Percentiles rank a stretch among this genome's conserved stretches.
These are phyloP conservation scores for Selaginella moellendorffii DNA, from an alignment of 75 land plant species.

Conservation along the genomic window DNA sequence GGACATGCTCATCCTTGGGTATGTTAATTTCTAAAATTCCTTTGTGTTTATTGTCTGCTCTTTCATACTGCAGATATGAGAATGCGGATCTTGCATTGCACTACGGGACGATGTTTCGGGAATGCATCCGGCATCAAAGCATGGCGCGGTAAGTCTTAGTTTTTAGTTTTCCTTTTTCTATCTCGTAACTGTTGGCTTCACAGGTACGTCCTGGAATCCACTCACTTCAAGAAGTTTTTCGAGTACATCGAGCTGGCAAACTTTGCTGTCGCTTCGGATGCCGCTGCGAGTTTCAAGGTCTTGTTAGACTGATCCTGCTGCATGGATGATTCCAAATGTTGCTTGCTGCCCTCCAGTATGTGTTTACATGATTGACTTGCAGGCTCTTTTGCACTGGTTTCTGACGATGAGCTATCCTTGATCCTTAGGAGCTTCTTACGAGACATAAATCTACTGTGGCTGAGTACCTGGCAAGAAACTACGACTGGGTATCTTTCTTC, in stretches of 20 bases:
- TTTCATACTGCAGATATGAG: constrained; percentile 45
- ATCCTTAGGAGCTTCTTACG: constrained; percentile 72
- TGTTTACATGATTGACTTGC: neutral
- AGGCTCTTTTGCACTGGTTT: neutral
- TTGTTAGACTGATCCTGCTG: neutral
- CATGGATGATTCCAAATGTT: neutral
- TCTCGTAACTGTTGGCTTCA: constrained; percentile 1
- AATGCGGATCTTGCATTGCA: constrained; percentile 85
- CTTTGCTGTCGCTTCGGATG: constrained; percentile 92
- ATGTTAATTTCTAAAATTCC: neutral
- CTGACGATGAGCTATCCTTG: neutral
- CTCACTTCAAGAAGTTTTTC: constrained; percentile 71
- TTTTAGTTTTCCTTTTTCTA: neutral
- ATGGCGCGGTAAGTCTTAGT: constrained; percentile 45
- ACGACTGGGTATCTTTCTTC: constrained; percentile 64
- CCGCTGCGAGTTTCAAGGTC: constrained; percentile 94
- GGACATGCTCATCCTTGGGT: constrained; percentile 59
- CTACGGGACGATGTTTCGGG: constrained; percentile 90
- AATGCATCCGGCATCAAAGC: constrained; percentile 90
- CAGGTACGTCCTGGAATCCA: constrained; percentile 82
- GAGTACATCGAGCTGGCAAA: constrained; percentile 76
- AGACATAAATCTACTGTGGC: constrained; percentile 97
- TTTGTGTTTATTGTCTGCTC: neutral
- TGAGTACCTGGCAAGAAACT: constrained; percentile 71
- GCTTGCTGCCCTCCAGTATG: neutral